A percentile compares a stretch with the other conserved stretches of the same genome.
Evolutionary conservation across 371 early-diverging fungal species (phyloP).

Genomic region (Mortierella sp.): DNA sequence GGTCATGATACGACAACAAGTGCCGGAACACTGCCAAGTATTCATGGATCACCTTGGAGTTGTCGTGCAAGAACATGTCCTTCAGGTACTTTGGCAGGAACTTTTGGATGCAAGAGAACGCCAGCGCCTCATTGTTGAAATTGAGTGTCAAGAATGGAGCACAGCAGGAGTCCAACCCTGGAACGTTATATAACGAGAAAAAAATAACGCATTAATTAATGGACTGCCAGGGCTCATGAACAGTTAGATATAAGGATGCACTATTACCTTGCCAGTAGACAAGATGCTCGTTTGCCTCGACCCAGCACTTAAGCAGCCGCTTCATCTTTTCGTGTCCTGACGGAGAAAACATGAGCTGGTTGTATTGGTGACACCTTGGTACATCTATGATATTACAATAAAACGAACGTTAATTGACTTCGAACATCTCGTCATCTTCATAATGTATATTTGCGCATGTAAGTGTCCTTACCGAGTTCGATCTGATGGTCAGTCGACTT

Average conservation of each 20-base stretch:
- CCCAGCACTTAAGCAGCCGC: constrained; percentile 79
- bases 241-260: too few species aligned
- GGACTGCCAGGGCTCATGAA: too few species aligned
- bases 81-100: constrained; percentile 77
- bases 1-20: constrained; percentile 80
- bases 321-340: constrained; percentile 80
- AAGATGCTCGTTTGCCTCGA: constrained; percentile 68
- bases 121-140: constrained; percentile 81
- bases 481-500: constrained; percentile 72
- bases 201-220: constrained; percentile 7
- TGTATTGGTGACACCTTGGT: constrained; percentile 90
- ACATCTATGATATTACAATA: constrained; percentile 68
- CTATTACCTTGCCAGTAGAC: constrained; percentile 92
- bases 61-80: constrained; percentile 81
- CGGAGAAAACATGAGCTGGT: constrained; percentile 79
- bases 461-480: constrained; percentile 29
- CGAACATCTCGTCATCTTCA: background rate
- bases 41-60: constrained; percentile 75
- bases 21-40: constrained; percentile 76
- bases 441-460: background rate
- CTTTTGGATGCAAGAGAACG: constrained; percentile 75
- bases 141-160: constrained; percentile 84
- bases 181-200: background rate
- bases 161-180: constrained; percentile 84
- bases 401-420: background rate